Conservation (phyloP, 495 filamentous ascomycete genomes). For the Neurospora sp. region DNA sequence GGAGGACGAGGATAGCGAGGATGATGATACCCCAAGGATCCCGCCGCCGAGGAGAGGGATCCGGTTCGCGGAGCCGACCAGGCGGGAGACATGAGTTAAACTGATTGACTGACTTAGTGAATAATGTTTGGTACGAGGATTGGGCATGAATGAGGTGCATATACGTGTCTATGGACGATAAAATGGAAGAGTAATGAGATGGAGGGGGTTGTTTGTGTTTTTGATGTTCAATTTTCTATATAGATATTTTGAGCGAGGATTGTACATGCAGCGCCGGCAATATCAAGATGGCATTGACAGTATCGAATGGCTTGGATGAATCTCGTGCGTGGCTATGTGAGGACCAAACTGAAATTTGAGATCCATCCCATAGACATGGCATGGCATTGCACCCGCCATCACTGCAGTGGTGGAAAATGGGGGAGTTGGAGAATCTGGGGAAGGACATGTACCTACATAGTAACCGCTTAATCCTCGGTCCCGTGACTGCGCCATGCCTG, state of each 20-base stretch:
- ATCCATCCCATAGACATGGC: background rate
- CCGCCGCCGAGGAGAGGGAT: slow-evolving; percentile 33
- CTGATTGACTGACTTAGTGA: background rate
- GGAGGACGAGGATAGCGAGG: slow-evolving; percentile 50
- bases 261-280: background rate
- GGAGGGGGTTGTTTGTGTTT: background rate
- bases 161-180: background rate
- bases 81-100: slow-evolving; percentile 5
- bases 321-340: background rate
- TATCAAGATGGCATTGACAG: background rate
- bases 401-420: background rate
- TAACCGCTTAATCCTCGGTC: background rate
- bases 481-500: background rate
- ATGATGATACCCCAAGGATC: slow-evolving; percentile 46
- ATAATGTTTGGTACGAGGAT: background rate
- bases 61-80: slow-evolving; percentile 35
- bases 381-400: background rate
- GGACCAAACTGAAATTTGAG: background rate
- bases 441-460: background rate
- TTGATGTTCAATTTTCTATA: background rate
- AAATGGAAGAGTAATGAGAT: background rate
- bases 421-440: background rate
- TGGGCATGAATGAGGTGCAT: slow-evolving; percentile 1
- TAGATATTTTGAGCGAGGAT: background rate
- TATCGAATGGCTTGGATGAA: background rate